Evolutionary conservation across 345 rosid genomes (phyloP).

Genomic region (Eucalyptus sp.): DNA sequence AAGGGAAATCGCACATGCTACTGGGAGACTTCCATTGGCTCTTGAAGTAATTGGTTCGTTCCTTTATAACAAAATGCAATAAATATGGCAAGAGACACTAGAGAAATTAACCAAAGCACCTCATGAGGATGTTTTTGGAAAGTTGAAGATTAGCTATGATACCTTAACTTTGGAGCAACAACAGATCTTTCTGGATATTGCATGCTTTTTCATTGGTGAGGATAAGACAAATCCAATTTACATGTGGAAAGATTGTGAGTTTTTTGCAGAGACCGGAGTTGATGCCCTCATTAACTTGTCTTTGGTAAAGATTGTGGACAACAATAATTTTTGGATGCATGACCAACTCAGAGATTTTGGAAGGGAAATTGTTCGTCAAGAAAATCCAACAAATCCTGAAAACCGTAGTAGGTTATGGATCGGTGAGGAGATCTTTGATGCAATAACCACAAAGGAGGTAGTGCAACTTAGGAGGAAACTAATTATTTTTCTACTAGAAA

Average conservation of each 20-base stretch:
- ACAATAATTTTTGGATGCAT: too few relatives aligned
- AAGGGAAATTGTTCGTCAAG: too few relatives aligned
- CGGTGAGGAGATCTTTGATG: not conserved
- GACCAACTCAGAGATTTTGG: too few relatives aligned
- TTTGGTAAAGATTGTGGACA: too few relatives aligned
- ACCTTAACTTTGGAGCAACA: not conserved
- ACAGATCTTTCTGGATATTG: not conserved
- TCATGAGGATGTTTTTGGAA: not conserved
- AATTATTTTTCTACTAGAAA: too few relatives aligned
- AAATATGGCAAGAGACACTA: not conserved
- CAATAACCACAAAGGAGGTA: not conserved
- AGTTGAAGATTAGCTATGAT: not conserved
- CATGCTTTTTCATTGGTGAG: too few relatives aligned
- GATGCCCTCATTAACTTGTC: too few relatives aligned
- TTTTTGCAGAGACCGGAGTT: too few relatives aligned
- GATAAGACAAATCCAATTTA: too few relatives aligned
- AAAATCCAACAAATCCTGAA: too few relatives aligned
- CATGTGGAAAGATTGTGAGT: too few relatives aligned
- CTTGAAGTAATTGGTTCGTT: not conserved
- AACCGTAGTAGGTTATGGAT: too few relatives aligned
- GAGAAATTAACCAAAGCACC: not conserved
- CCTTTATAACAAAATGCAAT: not conserved
- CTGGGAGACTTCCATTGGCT: not conserved
- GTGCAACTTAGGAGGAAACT: fast-evolving
- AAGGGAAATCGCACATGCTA: not conserved